Percentiles rank a stretch among this genome's conserved stretches.
Conservation (phyloP, 352 stramenopile species). For the Phytophthora fragariaefolia region DNA sequence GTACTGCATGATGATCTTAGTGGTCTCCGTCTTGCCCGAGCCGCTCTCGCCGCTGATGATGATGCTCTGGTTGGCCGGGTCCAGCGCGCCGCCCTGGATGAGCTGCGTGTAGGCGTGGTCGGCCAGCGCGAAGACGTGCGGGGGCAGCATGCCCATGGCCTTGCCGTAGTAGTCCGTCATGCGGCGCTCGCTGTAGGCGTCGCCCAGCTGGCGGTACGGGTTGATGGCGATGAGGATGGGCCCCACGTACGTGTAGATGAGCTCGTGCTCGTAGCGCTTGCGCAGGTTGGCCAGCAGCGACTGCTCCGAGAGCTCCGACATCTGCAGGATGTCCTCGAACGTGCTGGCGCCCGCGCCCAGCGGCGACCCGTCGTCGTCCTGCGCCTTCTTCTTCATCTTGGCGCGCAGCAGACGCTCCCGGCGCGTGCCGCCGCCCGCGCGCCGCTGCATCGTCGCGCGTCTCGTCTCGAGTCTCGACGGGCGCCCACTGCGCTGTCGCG, state of each 20-base stretch:
- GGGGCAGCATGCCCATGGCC: constrained; percentile 78
- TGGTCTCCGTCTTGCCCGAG: constrained; percentile 92
- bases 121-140: constrained; percentile 92
- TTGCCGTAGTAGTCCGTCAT: constrained; percentile 93
- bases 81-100: constrained; percentile 80
- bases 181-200: constrained; percentile 69
- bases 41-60: constrained; percentile 94
- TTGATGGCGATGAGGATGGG: constrained; percentile 93
- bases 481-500: constrained; percentile 40
- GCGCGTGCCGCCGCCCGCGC: constrained; percentile 61
- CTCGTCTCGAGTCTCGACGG: constrained; percentile 17
- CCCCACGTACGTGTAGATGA: constrained; percentile 95
- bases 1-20: constrained; percentile 94
- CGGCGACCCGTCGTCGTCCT: constrained; percentile 63
- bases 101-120: constrained; percentile 91
- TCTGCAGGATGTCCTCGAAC: constrained; percentile 91
- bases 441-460: constrained; percentile 40
- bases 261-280: constrained; percentile 91
- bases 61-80: constrained; percentile 91
- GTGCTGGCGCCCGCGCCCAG: constrained; percentile 45
- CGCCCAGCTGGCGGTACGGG: constrained; percentile 86
- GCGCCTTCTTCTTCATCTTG: constrained; percentile 90
- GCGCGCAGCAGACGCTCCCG: constrained; percentile 87
- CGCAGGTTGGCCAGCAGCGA: constrained; percentile 91
- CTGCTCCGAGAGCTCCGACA: constrained; percentile 90